phyloP scores from a whole-genome alignment of 306 rosid species.

The Gynostemma pentaphyllum region DNA sequence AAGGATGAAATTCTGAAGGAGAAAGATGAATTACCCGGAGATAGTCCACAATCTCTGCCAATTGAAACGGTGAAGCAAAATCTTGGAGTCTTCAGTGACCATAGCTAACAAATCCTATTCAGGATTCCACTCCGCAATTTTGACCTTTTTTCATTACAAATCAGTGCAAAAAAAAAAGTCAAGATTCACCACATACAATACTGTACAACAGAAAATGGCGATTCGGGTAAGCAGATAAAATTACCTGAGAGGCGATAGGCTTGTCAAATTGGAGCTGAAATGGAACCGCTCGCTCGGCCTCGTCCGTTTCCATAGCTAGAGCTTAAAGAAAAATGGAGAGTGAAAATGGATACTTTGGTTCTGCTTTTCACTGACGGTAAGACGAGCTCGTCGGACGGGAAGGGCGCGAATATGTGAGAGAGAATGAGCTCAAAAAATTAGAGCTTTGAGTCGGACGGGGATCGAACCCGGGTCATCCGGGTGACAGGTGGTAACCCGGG shows the following conservation, averaged over 20 bases:
- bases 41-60: constrained; percentile 95
- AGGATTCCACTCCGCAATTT: constrained; percentile 95
- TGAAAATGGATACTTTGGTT: too few species aligned
- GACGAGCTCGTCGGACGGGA: too few species aligned
- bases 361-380: too few species aligned
- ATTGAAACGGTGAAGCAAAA: constrained; percentile 89
- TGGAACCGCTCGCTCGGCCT: constrained; percentile 47
- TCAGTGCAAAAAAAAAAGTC: too few species aligned
- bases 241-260: constrained; percentile 81
- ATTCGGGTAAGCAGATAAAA: too few species aligned
- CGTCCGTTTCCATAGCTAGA: constrained; percentile 61
- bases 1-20: not conserved
- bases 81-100: constrained; percentile 84
- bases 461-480: constrained; percentile 4
- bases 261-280: constrained; percentile 93
- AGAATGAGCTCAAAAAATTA: too few species aligned
- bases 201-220: not conserved
- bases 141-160: constrained; percentile 42
- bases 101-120: constrained; percentile 97
- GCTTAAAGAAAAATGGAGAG: not conserved
- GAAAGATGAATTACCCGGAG: constrained; percentile 41
- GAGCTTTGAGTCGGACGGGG: not conserved
- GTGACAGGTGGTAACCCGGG: too few species aligned
- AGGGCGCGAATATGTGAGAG: too few species aligned
- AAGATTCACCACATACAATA: not conserved